These are phyloP conservation scores for Monilinia fructicola DNA, from an alignment of 2,329 filamentous ascomycete species.

Conservation along the genomic window DNA sequence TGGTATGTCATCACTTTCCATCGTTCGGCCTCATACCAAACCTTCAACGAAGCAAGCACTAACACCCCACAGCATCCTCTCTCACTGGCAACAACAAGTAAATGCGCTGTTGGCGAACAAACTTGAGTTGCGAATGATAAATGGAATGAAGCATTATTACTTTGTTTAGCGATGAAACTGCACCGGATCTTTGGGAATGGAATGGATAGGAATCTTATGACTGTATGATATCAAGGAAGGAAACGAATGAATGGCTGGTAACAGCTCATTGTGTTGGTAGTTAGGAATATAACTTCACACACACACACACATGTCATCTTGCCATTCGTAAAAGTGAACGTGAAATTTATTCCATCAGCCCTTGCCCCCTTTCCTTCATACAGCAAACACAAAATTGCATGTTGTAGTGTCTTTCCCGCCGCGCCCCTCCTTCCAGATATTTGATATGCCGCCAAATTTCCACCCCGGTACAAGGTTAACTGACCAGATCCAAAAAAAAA, in stretches of 20 bases:
- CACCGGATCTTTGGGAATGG: background rate
- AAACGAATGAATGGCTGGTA: background rate
- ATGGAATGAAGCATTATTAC: background rate
- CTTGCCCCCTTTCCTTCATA: too few relatives aligned
- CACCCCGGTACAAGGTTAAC: too few relatives aligned
- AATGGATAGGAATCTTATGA: background rate
- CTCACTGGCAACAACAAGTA: slow-evolving; percentile 20
- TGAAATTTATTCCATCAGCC: background rate
- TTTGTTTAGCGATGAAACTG: slow-evolving; percentile 7
- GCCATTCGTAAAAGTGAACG: background rate
- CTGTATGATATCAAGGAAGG: background rate
- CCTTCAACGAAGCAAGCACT: background rate
- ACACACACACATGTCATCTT: background rate
- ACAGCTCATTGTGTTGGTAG: background rate
- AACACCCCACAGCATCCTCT: background rate
- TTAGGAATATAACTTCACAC: background rate
- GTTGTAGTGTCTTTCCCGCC: too few relatives aligned
- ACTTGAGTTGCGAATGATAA: background rate
- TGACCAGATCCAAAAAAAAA: too few relatives aligned
- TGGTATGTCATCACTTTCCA: background rate
- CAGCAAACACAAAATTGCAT: too few relatives aligned
- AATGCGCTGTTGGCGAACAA: background rate
- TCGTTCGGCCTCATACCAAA: too few relatives aligned
- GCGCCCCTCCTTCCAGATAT: too few relatives aligned
- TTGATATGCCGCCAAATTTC: too few relatives aligned